A percentile compares a stretch with the other conserved stretches of the same genome.
These are phyloP conservation scores for Pythium pyrilobum DNA, from an alignment of 352 stramenopile genomes.

Conservation along the genomic window DNA sequence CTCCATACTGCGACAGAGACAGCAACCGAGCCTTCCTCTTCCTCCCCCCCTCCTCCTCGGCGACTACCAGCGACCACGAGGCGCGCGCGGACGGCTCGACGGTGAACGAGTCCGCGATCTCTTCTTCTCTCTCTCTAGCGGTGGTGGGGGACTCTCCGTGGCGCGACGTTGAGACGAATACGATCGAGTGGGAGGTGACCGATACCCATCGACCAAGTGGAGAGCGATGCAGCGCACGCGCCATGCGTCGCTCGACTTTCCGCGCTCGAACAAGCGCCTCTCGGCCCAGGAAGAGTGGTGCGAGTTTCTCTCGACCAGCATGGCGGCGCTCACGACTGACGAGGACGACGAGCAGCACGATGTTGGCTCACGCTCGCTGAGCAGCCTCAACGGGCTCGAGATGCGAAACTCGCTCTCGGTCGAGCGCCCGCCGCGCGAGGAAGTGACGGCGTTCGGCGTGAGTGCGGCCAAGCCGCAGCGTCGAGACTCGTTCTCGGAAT, in stretches of 20 bases:
- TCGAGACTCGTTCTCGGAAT: conserved; percentile 26
- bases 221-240: conserved; percentile 23
- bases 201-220: background rate
- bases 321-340: conserved; percentile 27
- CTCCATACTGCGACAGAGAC: conserved; percentile 16
- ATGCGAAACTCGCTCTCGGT: conserved; percentile 10
- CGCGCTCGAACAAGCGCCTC: conserved; percentile 18
- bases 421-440: conserved; percentile 6
- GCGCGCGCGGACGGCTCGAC: too few relatives aligned
- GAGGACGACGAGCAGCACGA: conserved; percentile 22
- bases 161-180: too few relatives aligned
- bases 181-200: too few relatives aligned
- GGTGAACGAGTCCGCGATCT: too few relatives aligned
- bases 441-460: background rate
- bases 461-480: conserved; percentile 11
- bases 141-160: too few relatives aligned
- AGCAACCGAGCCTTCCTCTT: too few relatives aligned
- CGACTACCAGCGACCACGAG: too few relatives aligned
- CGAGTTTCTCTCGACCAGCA: conserved; percentile 31
- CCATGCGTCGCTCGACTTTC: conserved; percentile 29
- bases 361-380: conserved; percentile 23
- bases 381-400: conserved; percentile 19
- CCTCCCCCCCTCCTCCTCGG: too few relatives aligned
- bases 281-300: conserved; percentile 27
- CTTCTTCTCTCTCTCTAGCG: too few relatives aligned